Percentiles rank a stretch among this genome's conserved stretches.
phyloP scores from a whole-genome alignment of 805 yeast species.

The Zygosaccharomyces siamensis region DNA sequence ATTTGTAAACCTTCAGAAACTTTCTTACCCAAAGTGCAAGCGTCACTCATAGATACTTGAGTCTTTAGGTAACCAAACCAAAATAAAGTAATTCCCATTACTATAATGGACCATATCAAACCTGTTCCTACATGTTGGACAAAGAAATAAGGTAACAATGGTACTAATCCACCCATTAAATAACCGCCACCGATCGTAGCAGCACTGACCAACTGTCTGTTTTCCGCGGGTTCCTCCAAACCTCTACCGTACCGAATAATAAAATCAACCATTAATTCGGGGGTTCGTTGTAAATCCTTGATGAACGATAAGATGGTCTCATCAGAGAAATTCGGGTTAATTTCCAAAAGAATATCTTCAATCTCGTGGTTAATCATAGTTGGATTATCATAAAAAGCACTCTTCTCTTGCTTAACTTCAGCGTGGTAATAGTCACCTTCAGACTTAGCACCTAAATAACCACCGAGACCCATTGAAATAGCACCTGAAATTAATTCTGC shows the following conservation, averaged over 20 bases:
- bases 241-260: constrained; percentile 86
- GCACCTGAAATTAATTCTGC: constrained; percentile 97
- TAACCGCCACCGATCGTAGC: constrained; percentile 85
- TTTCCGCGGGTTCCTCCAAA: constrained; percentile 92
- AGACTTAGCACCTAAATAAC: constrained; percentile 88
- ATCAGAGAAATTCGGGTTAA: constrained; percentile 53
- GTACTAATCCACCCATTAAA: constrained; percentile 89
- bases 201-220: constrained; percentile 83
- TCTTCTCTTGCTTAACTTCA: constrained; percentile 68
- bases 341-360: constrained; percentile 73
- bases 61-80: constrained; percentile 85
- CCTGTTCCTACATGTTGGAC: constrained; percentile 71
- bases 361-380: constrained; percentile 69
- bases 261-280: constrained; percentile 77
- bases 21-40: constrained; percentile 55
- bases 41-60: constrained; percentile 75
- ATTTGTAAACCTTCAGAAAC: constrained; percentile 80
- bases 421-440: constrained; percentile 72
- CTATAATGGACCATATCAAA: constrained; percentile 62
- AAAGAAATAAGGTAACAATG: constrained; percentile 87
- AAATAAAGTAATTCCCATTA: constrained; percentile 83
- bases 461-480: constrained; percentile 96
- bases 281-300: constrained; percentile 71
- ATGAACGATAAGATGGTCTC: constrained; percentile 70
- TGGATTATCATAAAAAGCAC: constrained; percentile 58